Evolutionary conservation across 805 yeast genomes (phyloP).

Genomic region (Yarrowia sp.): DNA sequence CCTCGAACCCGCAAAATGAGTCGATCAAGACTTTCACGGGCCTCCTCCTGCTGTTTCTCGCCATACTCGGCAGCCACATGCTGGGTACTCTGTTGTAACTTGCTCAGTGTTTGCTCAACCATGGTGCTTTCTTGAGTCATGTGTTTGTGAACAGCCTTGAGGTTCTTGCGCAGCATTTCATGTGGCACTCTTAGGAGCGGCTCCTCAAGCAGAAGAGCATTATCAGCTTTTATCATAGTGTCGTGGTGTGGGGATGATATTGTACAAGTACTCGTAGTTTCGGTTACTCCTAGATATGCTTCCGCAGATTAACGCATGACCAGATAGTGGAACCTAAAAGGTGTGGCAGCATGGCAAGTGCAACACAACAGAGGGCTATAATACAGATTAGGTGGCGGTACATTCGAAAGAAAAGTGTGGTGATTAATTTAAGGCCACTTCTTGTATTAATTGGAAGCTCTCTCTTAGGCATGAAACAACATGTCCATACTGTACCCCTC

Average conservation of each 20-base stretch:
- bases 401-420: not conserved
- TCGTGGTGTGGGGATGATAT: not conserved
- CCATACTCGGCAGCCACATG: conserved; percentile 23
- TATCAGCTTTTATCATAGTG: conserved; percentile 21
- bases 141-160: conserved; percentile 57
- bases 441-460: no score
- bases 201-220: conserved; percentile 40
- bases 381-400: not conserved
- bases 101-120: conserved; percentile 34
- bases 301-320: conserved; percentile 10
- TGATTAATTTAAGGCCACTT: not conserved
- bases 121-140: conserved; percentile 54
- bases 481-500: no score
- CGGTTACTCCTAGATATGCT: not conserved
- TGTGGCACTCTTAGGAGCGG: conserved; percentile 66
- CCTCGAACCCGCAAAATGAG: conserved; percentile 43
- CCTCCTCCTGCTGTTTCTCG: conserved; percentile 15
- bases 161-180: conserved; percentile 61
- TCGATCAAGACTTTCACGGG: not conserved
- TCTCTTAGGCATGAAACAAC: no score
- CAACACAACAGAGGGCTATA: not conserved
- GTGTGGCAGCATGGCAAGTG: not conserved
- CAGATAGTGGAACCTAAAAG: conserved; percentile 5
- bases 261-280: no score
- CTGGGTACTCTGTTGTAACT: conserved; percentile 9